These are phyloP conservation scores for Eucalyptus polyanthemos DNA, from an alignment of 345 rosid genomes.

Conservation along the genomic window DNA sequence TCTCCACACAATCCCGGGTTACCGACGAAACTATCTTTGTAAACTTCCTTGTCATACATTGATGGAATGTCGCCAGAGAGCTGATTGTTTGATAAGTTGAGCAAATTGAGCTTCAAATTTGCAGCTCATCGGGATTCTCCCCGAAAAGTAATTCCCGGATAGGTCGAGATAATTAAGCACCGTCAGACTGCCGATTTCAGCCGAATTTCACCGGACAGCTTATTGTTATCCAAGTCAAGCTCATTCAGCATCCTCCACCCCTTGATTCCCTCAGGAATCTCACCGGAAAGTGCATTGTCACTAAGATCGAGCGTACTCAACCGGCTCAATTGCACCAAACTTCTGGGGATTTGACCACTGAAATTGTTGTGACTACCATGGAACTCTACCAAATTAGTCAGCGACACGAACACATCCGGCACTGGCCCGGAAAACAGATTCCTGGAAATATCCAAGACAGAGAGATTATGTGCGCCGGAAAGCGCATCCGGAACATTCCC, in stretches of 20 bases:
- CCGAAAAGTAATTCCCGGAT: slow-evolving; percentile 55
- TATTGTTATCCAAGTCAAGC: slow-evolving; percentile 58
- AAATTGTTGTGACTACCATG: slow-evolving; percentile 34
- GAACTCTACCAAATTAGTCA: slow-evolving; percentile 41
- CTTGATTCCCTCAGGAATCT: slow-evolving; percentile 40
- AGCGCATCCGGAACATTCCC: slow-evolving; percentile 35
- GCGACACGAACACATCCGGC: slow-evolving; percentile 40
- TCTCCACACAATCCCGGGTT: slow-evolving; percentile 75
- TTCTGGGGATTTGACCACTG: slow-evolving; percentile 37
- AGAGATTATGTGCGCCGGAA: slow-evolving; percentile 52
- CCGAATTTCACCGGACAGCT: slow-evolving; percentile 53
- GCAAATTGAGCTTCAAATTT: slow-evolving; percentile 66
- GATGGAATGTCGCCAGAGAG: slow-evolving; percentile 68
- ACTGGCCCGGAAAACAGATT: slow-evolving; percentile 53
- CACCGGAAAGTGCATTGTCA: slow-evolving; percentile 49
- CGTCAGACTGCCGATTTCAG: slow-evolving; percentile 48
- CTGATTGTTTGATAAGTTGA: slow-evolving; percentile 64
- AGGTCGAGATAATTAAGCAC: slow-evolving; percentile 91
- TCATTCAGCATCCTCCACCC: slow-evolving; percentile 57
- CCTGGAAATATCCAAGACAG: slow-evolving; percentile 37
- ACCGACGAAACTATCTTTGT: slow-evolving; percentile 47
- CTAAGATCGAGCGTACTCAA: slow-evolving; percentile 64
- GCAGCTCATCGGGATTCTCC: slow-evolving; percentile 47
- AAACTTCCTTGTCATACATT: slow-evolving; percentile 35
- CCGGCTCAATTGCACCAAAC: slow-evolving; percentile 34